Evolutionary conservation across 331 rosid species (phyloP).

Genomic region (Malus hybrid): DNA sequence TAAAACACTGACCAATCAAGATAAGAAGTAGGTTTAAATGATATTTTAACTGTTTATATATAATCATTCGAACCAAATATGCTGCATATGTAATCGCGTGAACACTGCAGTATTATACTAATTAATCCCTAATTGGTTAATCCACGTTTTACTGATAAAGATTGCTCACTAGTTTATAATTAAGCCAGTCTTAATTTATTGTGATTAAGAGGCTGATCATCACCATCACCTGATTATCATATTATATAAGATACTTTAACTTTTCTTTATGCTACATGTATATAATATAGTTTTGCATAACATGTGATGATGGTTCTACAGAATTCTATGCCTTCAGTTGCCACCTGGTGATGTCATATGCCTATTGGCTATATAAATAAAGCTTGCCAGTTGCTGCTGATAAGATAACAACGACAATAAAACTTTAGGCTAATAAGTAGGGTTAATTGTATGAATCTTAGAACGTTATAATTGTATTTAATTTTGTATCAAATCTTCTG

Average conservation of each 20-base stretch:
- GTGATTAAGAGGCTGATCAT: not conserved
- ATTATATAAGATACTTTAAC: not conserved
- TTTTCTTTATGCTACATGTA: not conserved
- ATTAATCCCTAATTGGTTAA: not conserved
- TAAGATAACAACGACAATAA: too few species aligned
- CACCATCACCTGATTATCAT: not conserved
- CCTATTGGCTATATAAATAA: too few species aligned
- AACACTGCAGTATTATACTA: not conserved
- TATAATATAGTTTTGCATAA: not conserved
- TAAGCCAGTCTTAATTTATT: not conserved
- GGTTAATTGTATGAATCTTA: too few species aligned
- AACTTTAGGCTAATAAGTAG: too few species aligned
- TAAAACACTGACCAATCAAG: not conserved
- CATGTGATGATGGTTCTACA: not conserved
- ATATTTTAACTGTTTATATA: not conserved
- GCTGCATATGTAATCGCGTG: not conserved
- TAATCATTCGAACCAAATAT: too few species aligned
- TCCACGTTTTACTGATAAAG: conserved; percentile 2
- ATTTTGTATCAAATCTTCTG: too few species aligned
- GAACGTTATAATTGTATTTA: too few species aligned
- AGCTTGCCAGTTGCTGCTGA: too few species aligned
- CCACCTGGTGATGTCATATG: not conserved
- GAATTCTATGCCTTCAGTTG: not conserved
- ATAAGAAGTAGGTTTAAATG: not conserved
- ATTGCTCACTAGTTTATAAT: not conserved